Percentiles rank a stretch among this genome's conserved stretches.
Conservation (phyloP, 768 basidiomycete genomes). For the Panus rudis region DNA sequence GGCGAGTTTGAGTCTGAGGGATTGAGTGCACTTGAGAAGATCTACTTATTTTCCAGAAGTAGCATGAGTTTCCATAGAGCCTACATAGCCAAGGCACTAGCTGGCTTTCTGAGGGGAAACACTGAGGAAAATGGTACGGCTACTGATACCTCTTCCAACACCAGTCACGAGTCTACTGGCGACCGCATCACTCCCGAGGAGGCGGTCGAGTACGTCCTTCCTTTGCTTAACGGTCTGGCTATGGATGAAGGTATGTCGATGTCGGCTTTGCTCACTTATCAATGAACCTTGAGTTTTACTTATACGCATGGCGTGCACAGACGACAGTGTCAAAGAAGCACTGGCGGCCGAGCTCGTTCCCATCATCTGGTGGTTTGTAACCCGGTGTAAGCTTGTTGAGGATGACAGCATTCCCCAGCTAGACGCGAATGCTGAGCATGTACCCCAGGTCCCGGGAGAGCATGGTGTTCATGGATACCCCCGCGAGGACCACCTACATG, state of each 20-base stretch:
- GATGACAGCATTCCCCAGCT: no score
- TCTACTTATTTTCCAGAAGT: constrained; percentile 84
- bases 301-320: constrained; percentile 28
- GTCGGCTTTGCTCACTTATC: background rate
- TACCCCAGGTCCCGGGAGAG: constrained; percentile 1
- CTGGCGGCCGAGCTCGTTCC: constrained; percentile 72
- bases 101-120: constrained; percentile 66
- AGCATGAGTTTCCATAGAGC: constrained; percentile 63
- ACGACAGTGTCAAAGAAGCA: constrained; percentile 84
- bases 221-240: constrained; percentile 78
- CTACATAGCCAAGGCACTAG: constrained; percentile 80
- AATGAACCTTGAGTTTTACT: background rate
- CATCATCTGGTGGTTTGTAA: constrained; percentile 92
- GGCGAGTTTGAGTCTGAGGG: constrained; percentile 66
- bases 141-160: constrained; percentile 6
- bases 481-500: background rate
- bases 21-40: constrained; percentile 80
- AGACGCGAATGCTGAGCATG: constrained; percentile 6
- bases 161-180: constrained; percentile 6
- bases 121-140: no score
- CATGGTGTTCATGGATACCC: no score
- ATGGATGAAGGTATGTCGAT: constrained; percentile 69
- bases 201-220: constrained; percentile 88
- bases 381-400: constrained; percentile 27
- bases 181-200: constrained; percentile 72